Base-by-base conservation (phyloP, 768 basidiomycete genomes). In the Leccinum olivaceopallidum region DNA sequence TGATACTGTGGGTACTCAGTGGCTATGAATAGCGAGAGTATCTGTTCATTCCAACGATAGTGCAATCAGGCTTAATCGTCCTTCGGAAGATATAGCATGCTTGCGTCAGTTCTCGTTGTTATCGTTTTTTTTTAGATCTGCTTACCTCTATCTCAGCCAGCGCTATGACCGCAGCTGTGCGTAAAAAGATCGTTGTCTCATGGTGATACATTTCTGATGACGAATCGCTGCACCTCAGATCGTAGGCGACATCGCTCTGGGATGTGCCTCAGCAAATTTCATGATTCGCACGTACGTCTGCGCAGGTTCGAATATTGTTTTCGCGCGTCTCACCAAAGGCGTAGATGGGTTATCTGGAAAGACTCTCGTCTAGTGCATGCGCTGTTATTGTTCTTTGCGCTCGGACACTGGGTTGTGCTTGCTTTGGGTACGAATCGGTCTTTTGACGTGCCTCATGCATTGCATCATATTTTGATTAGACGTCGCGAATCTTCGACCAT, bases 261-360 rank as follows among this genome's bases (percentile, higher is more conserved):
- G 58, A 24, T 67, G 56, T 28, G 13, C 54, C 49, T 73, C 73
- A 0, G 58, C 55, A 20, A 74, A 74, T 53, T 20, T 73, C 50
- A 66, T 74, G 64, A 61, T 74, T 56, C 69, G 73, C 55, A 65
- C 67, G 73, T 73, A 56, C 58, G 71, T 56, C 34, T 8, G 9
- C 8, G 18, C 39, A 42, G 50, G 3, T 8, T 0, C 22, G 6
- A 42, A 28, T 22, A 1, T 42, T 7, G 6, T 2, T 10, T 22
- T 7, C 28, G 47, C 8, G 13, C 1, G 7, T 53, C 49, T 63
- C 36, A 55, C 52, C 20, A 59, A 16, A 12, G 39, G 7, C 13
- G 10, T 47, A 74, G 73, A 60, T 72, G 73, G 71, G 53, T 69
- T 32, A 63, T 72, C 49, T 72, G 73, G 71, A 72, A 53, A 39